Percentiles rank a stretch among this genome's conserved stretches.
Conservation (phyloP, 805 yeast genomes). For the Candida silvatica region DNA sequence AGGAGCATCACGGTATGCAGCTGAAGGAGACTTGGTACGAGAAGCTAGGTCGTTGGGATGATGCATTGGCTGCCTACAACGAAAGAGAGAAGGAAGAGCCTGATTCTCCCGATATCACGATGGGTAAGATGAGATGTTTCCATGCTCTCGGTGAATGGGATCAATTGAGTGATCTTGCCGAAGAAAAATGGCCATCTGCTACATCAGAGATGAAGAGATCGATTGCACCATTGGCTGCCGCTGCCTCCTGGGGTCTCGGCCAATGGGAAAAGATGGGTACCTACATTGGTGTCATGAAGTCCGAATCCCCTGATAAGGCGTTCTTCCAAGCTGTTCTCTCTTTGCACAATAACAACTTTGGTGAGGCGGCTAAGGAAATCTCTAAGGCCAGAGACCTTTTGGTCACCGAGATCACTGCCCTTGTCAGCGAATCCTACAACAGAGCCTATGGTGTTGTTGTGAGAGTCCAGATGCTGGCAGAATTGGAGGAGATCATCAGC, state of each 20-base stretch:
- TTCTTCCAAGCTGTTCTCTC: constrained; percentile 88
- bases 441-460: constrained; percentile 97
- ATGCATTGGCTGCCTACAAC: constrained; percentile 85
- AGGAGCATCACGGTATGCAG: constrained; percentile 81
- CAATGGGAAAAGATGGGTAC: constrained; percentile 96
- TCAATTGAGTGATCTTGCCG: constrained; percentile 74
- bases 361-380: constrained; percentile 72
- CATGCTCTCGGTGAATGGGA: constrained; percentile 99
- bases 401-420: constrained; percentile 88
- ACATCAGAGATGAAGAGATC: constrained; percentile 66
- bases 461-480: constrained; percentile 95
- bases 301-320: constrained; percentile 89
- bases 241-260: constrained; percentile 97
- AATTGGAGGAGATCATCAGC: constrained; percentile 86
- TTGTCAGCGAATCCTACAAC: constrained; percentile 91
- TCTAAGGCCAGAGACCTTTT: constrained; percentile 78
- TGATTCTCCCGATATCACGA: constrained; percentile 75
- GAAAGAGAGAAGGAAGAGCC: constrained; percentile 61
- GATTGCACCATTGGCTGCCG: constrained; percentile 96
- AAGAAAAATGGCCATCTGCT: constrained; percentile 73
- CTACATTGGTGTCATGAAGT: constrained; percentile 82
- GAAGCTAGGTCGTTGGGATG: constrained; percentile 96
- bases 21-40: constrained; percentile 97
- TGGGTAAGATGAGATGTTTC: constrained; percentile 97
- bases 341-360: constrained; percentile 79